A percentile compares a stretch with the other conserved stretches of the same genome.
phyloP scores from a whole-genome alignment of 192 early-diverging fungal genomes.

The Thoreauomyces humboldtii region DNA sequence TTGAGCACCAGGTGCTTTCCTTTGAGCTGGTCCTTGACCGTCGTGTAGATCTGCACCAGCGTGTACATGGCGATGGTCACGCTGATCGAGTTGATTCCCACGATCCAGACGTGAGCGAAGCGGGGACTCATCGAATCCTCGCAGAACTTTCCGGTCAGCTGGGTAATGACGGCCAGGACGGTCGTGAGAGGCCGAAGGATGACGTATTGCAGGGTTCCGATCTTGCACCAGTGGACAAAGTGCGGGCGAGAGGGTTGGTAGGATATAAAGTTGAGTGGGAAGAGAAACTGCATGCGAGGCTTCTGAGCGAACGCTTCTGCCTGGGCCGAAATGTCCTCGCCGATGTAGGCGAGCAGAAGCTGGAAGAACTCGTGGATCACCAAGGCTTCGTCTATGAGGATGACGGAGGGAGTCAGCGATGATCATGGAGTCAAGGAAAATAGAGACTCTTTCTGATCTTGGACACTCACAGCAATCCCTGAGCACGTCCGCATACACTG shows the following conservation, averaged over 20 bases:
- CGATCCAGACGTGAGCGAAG: slow-evolving; percentile 68
- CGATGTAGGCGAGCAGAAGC: slow-evolving; percentile 7
- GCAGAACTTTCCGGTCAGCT: slow-evolving; percentile 52
- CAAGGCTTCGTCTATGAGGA: slow-evolving; percentile 5
- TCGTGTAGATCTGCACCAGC: slow-evolving; percentile 60
- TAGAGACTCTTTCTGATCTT: no score
- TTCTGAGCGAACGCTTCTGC: slow-evolving; percentile 6
- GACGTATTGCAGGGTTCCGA: slow-evolving; percentile 70
- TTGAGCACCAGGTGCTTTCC: not conserved
- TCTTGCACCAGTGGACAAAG: slow-evolving; percentile 57
- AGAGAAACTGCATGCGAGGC: slow-evolving; percentile 18
- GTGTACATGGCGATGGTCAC: slow-evolving; percentile 68
- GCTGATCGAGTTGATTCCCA: slow-evolving; percentile 61
- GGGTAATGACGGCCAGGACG: slow-evolving; percentile 59
- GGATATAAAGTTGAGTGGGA: slow-evolving; percentile 55
- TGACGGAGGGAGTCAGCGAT: no score
- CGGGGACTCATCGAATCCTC: slow-evolving; percentile 56
- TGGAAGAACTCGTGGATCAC: slow-evolving; percentile 20
- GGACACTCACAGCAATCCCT: slow-evolving; percentile 26
- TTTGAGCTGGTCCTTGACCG: slow-evolving; percentile 48
- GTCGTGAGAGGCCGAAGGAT: slow-evolving; percentile 61
- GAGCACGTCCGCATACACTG: slow-evolving; percentile 61
- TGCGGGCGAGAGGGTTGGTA: slow-evolving; percentile 58
- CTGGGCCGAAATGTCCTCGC: slow-evolving; percentile 7
- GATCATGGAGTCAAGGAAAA: no score